Percentiles rank a stretch among this genome's conserved stretches.
phyloP scores from a whole-genome alignment of 2,329 filamentous ascomycete genomes.

The Cladosporium sp. region DNA sequence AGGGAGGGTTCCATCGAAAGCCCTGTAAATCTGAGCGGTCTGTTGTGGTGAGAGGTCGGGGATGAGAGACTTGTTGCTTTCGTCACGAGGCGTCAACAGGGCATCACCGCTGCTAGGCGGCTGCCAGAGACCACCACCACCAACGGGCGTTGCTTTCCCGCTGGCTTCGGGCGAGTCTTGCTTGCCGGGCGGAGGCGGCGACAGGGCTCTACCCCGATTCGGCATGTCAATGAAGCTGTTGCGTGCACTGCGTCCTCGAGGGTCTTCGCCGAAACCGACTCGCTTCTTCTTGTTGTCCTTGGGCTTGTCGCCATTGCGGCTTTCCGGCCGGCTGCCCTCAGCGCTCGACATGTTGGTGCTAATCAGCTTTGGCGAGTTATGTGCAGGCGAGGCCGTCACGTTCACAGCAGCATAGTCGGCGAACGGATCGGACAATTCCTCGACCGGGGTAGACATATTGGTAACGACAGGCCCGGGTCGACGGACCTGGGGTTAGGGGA shows the following conservation, averaged over 20 bases:
- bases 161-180: conserved; percentile 15
- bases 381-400: conserved; percentile 11
- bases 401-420: conserved; percentile 12
- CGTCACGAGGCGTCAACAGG: conserved; percentile 13
- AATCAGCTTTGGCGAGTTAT: conserved; percentile 4
- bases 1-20: conserved; percentile 18
- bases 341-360: conserved; percentile 13
- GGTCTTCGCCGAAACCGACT: conserved; percentile 20
- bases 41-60: conserved; percentile 27
- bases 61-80: conserved; percentile 22
- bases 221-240: conserved; percentile 14
- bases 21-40: conserved; percentile 24
- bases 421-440: conserved; percentile 19
- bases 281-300: conserved; percentile 21
- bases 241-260: conserved; percentile 13
- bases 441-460: conserved; percentile 18
- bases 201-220: conserved; percentile 4
- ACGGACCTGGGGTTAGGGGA: neutral
- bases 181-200: conserved; percentile 14
- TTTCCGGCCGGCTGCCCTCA: conserved; percentile 14
- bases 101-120: conserved; percentile 14
- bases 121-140: conserved; percentile 5
- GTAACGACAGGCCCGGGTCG: neutral
- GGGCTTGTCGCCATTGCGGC: conserved; percentile 10
- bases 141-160: conserved; percentile 17